These are phyloP conservation scores for Botrytis elliptica DNA, from an alignment of 2,329 filamentous ascomycete species.

Conservation along the genomic window DNA sequence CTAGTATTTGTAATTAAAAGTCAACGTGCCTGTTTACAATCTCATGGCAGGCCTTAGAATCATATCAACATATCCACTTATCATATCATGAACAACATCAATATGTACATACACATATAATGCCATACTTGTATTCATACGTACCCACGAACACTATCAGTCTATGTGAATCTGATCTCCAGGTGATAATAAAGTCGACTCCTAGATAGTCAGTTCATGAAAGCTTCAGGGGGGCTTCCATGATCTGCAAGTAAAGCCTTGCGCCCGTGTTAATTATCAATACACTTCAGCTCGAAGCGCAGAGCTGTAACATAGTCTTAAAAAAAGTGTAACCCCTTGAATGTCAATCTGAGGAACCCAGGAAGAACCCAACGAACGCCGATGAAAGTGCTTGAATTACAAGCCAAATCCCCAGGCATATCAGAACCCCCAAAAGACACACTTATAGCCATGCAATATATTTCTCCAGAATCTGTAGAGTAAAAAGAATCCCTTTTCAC, in stretches of 20 bases:
- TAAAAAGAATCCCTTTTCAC: neutral
- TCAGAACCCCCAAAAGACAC: neutral
- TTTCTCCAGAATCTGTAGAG: neutral
- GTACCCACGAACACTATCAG: neutral
- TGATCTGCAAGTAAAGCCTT: neutral
- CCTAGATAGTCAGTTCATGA: neutral
- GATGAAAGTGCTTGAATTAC: neutral
- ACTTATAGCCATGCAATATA: neutral
- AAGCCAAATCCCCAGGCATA: neutral
- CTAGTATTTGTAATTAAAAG: neutral
- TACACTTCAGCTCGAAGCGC: neutral
- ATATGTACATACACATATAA: neutral
- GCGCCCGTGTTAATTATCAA: neutral
- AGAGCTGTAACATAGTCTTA: neutral
- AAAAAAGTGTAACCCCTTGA: neutral
- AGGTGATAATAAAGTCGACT: neutral
- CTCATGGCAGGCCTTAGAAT: neutral
- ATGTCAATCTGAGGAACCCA: neutral
- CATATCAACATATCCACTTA: neutral
- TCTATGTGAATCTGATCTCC: neutral
- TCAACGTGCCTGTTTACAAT: too few relatives aligned
- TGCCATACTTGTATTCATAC: neutral
- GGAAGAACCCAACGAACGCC: neutral
- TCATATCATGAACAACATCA: neutral
- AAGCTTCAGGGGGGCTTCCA: neutral